Evolutionary conservation across 169 alveolate species (phyloP).

Genomic region (Plasmodium malariae): DNA sequence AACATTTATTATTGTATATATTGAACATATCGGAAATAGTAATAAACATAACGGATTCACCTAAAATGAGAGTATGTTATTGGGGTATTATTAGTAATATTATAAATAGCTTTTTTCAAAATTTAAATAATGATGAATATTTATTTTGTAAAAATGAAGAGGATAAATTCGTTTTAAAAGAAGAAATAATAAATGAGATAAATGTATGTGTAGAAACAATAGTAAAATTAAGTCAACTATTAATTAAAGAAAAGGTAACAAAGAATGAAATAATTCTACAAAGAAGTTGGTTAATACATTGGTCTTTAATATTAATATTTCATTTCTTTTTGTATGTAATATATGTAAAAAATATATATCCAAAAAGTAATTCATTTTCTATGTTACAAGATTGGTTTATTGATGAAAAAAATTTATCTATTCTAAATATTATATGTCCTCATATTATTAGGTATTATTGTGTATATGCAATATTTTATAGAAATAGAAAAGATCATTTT

Average conservation of each 20-base stretch:
- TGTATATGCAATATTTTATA: conserved; percentile 85
- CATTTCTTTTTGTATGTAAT: conserved; percentile 83
- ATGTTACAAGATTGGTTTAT: conserved; percentile 86
- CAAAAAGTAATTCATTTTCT: conserved; percentile 83
- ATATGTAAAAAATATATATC: conserved; percentile 81
- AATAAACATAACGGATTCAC: conserved; percentile 80
- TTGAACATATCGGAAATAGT: conserved; percentile 83
- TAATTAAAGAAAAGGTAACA: conserved; percentile 75
- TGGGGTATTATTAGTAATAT: conserved; percentile 86
- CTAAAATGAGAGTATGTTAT: conserved; percentile 82
- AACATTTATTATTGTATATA: conserved; percentile 81
- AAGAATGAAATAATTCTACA: conserved; percentile 83
- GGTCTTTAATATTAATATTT: conserved; percentile 85
- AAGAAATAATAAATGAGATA: conserved; percentile 80
- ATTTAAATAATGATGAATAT: conserved; percentile 72
- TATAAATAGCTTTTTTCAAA: conserved; percentile 77
- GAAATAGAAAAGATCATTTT: conserved; percentile 88
- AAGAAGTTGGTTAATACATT: conserved; percentile 87
- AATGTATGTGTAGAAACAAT: conserved; percentile 80
- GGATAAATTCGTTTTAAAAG: conserved; percentile 76
- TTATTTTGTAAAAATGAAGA: conserved; percentile 77
- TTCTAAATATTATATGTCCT: conserved; percentile 83
- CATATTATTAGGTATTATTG: conserved; percentile 87
- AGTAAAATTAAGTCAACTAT: conserved; percentile 79
- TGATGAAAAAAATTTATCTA: conserved; percentile 86